phyloP scores from a whole-genome alignment of 176 grass and related monocot genomes.

The Zoysia japonica region DNA sequence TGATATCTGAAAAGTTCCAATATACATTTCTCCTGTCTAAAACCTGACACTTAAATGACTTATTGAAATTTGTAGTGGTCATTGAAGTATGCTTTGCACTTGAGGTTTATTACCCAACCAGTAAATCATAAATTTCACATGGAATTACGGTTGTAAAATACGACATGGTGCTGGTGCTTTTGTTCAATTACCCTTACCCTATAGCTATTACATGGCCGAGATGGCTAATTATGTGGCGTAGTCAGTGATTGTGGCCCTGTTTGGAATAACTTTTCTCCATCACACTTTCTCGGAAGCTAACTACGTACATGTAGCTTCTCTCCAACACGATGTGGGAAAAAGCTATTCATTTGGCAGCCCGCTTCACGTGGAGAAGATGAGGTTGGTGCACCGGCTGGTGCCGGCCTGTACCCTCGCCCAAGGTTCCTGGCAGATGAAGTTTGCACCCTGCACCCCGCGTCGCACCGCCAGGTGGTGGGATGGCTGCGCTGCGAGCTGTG shows the following conservation, averaged over 20 bases:
- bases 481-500: too few species aligned
- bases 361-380: too few species aligned
- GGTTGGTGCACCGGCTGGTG: too few species aligned
- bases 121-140: background rate
- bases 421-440: too few species aligned
- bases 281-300: too few species aligned
- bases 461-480: too few species aligned
- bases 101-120: background rate
- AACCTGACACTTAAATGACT: conserved; percentile 8
- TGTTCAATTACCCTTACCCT: background rate
- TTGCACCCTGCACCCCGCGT: too few species aligned
- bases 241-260: background rate
- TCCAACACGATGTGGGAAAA: too few species aligned
- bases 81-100: background rate
- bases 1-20: background rate
- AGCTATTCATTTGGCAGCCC: too few species aligned
- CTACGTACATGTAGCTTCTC: too few species aligned
- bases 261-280: too few species aligned
- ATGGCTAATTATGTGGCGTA: background rate
- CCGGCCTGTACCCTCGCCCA: too few species aligned
- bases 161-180: background rate
- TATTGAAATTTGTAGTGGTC: background rate
- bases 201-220: background rate
- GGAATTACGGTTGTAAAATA: background rate
- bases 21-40: conserved; percentile 12